phyloP scores from a whole-genome alignment of 2,329 filamentous ascomycete species.

The Fusarium brevicatenulatum region DNA sequence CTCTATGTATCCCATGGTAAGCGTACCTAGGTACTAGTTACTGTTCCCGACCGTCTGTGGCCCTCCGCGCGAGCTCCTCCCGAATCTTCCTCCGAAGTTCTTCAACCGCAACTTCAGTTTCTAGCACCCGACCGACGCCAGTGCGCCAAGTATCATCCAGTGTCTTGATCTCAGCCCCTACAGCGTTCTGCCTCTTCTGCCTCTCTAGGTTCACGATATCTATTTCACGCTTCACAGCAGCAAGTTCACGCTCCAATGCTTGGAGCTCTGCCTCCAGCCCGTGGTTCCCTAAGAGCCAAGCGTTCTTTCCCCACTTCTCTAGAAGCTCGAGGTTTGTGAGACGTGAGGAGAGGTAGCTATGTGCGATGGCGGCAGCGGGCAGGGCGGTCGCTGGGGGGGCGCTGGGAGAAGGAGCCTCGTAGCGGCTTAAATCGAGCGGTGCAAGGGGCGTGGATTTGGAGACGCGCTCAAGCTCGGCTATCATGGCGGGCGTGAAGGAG shows the following conservation, averaged over 20 bases:
- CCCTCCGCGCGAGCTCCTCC: constrained; percentile 62
- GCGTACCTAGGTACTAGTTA: not conserved
- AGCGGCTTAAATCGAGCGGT: constrained; percentile 80
- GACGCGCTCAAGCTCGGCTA: constrained; percentile 75
- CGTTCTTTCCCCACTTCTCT: constrained; percentile 85
- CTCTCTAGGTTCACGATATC: constrained; percentile 79
- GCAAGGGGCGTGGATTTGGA: constrained; percentile 51
- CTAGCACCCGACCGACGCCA: constrained; percentile 81
- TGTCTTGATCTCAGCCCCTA: constrained; percentile 75
- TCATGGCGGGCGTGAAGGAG: constrained; percentile 72
- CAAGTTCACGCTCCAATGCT: constrained; percentile 78
- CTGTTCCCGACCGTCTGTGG: constrained; percentile 11
- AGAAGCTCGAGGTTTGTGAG: constrained; percentile 74
- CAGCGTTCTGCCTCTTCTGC: constrained; percentile 74
- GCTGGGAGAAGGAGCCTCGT: constrained; percentile 69
- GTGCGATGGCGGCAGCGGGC: constrained; percentile 61
- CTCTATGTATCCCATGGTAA: not conserved
- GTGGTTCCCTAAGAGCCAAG: constrained; percentile 89
- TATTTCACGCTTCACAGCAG: constrained; percentile 71
- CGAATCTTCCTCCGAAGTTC: constrained; percentile 73
- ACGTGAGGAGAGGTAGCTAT: constrained; percentile 63
- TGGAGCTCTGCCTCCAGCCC: constrained; percentile 76
- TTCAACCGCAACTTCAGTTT: constrained; percentile 88
- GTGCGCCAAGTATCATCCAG: constrained; percentile 83
- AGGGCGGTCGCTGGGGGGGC: constrained; percentile 70